Base-by-base conservation (phyloP, 768 basidiomycete genomes). In the Cyclocybe cylindracea region DNA sequence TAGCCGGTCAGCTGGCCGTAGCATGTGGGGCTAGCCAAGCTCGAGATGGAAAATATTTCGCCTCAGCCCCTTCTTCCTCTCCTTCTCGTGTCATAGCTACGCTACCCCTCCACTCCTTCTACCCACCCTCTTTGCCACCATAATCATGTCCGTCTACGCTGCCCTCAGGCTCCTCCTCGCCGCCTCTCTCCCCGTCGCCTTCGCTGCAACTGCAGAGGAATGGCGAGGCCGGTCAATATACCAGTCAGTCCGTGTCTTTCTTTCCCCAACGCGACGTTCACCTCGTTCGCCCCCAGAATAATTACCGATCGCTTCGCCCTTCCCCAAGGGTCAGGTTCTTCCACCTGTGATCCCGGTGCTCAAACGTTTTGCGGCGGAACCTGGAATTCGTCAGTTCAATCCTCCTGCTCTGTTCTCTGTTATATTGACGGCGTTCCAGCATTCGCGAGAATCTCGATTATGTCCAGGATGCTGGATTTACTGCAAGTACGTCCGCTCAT, bases 331-430 rank as follows among this genome's bases (percentile, higher is more conserved):
- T 71, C 81, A 1, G 71, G 78, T 62, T 66, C 70, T 33, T 78
- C 70, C 51, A 62, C 74, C 44, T 91, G 89, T 63, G 74, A 87
- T 59, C 77, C 82, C 4, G 72, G 66, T 24, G 63, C 75, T 16
- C 86, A 83, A 62, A 86, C 85, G 1, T 91, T 83, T 76, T 94
- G 91, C 54, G 91, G 91, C n/a, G 90, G 91, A 5, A 90, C 85
- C n/a, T 93, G 89, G 88, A 83, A 80, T 46, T 75, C 82, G 78
- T 77, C 38, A 54, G 76, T 65, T 35, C 8, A 44, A 16, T 51
- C n/a, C 8, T 19, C 37, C 41, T 34, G 18, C 11, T 0, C 55
- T 35, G 13, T 13, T 39, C 9, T 14, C 8, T 24, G 16, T 37
- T 48, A 38, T 37, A 14, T 44, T 33, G 37, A 37, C 39, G 39